Conservation (phyloP, 768 basidiomycete genomes). For the Lentinus tigrinus region DNA sequence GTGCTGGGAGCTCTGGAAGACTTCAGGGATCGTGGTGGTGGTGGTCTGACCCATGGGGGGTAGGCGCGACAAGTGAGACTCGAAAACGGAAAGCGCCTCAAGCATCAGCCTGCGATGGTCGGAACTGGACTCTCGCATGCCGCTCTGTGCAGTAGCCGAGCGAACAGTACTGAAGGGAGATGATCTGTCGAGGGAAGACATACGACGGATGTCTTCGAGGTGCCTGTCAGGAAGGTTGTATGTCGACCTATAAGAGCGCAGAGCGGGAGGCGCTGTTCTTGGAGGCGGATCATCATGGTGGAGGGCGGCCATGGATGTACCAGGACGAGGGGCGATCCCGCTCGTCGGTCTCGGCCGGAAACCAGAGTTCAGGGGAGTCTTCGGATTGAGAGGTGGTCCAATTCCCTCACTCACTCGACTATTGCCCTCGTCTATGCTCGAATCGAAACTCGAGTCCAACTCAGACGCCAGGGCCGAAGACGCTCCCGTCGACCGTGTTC, state of each 20-base stretch:
- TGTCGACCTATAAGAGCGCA: constrained; percentile 43
- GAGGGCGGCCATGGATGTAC: constrained; percentile 37
- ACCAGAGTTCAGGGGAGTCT: constrained; percentile 15
- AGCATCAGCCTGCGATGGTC: constrained; percentile 74
- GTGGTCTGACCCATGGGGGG: constrained; percentile 41
- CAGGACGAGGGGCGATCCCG: constrained; percentile 18
- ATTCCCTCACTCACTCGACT: constrained; percentile 17
- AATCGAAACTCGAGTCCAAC: constrained; percentile 7
- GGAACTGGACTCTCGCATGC: constrained; percentile 20
- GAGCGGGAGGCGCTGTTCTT: constrained; percentile 37
- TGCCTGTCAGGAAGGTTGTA: constrained; percentile 29
- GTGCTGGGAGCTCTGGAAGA: constrained; percentile 59
- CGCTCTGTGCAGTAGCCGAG: constrained; percentile 12
- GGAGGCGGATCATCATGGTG: constrained; percentile 32
- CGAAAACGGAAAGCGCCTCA: constrained; percentile 70
- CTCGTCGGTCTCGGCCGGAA: constrained; percentile 7
- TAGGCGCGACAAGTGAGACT: constrained; percentile 59
- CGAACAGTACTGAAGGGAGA: constrained; percentile 16
- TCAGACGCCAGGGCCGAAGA: constrained; percentile 16
- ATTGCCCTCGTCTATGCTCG: constrained; percentile 1
- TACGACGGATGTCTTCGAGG: constrained; percentile 4
- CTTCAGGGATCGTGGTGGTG: constrained; percentile 46
- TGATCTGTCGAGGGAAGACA: constrained; percentile 9
- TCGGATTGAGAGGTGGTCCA: constrained; percentile 8
- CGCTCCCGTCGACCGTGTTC: constrained; percentile 26